Evolutionary conservation across 1,139 yeast genomes (phyloP), one percentile per base, ranked within the genome.

Genomic region (Lodderomyces beijingensis): DNA sequence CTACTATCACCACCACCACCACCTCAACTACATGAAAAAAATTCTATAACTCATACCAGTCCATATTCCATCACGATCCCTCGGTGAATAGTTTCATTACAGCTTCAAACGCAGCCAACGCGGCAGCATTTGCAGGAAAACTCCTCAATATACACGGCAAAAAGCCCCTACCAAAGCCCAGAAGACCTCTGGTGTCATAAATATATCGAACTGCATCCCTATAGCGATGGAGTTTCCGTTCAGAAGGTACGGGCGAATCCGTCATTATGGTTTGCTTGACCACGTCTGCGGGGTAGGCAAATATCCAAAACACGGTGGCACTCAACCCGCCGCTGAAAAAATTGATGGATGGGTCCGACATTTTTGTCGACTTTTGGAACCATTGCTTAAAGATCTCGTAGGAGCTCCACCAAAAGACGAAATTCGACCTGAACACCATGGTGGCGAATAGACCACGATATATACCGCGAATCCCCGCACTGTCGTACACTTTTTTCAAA

Each of bases 51-150:
- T 19, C 21, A 19, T 8, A 10, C 10, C 21, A 10, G 7, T 19
- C 21, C 10, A 19, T 19, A 19, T 19, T 19, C 14, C 12, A 23
- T 23, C 14, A n/a, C 25, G 14, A 14, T 23, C 14, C 7, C 12
- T 23, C n/a, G 6, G 25, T 12, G 12, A 77, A 59, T 11, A 73
- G 49, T 45, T 93, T 70, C 80, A 87, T 75, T 11, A 79, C 87
- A 8, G 85, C 79, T 58, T 87, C 96, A 50, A 86, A 88, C 1
- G 94, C 88, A 4, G 94, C 94, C 45, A 88, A 65, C 0, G 96
- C 96, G 6, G 95, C 93, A 1, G 95, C 96, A 53, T 88, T 88
- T 2, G 94, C 93, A 3, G 95, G 95, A 70, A 86, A 86, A 7
- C 82, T 76, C 49, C 85, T 63, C 43, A 79, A 53, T 29, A 85